Percentiles rank a stretch among this genome's conserved stretches.
phyloP scores from a whole-genome alignment of 805 yeast genomes.

The Metschnikowia santaceciliae region DNA sequence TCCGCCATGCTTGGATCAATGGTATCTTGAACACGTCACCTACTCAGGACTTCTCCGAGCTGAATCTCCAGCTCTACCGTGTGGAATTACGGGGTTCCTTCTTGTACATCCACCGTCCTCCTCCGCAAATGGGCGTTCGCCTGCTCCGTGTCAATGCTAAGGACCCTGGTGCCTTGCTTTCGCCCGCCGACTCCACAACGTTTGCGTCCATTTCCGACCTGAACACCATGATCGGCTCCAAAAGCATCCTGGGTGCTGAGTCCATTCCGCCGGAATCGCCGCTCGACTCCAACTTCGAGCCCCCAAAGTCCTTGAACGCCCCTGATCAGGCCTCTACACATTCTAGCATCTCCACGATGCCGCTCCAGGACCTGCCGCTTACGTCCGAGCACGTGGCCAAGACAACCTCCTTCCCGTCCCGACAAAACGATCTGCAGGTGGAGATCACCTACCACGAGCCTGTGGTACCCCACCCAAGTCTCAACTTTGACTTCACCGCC shows the following conservation, averaged over 20 bases:
- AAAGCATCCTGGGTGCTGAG: not conserved
- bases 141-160: constrained; percentile 12
- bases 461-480: constrained; percentile 34
- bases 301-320: not conserved
- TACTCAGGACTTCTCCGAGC: constrained; percentile 25
- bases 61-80: constrained; percentile 16
- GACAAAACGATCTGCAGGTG: not conserved
- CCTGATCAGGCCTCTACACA: not conserved
- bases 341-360: not conserved
- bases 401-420: not conserved
- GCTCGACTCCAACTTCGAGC: not conserved
- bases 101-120: constrained; percentile 47
- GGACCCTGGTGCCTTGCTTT: not conserved
- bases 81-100: constrained; percentile 57
- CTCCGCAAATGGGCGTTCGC: constrained; percentile 16
- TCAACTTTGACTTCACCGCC: constrained; percentile 42
- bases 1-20: constrained; percentile 38
- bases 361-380: constrained; percentile 1
- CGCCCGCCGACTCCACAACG: not conserved
- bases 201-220: not conserved
- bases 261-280: not conserved
- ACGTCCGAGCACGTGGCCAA: not conserved
- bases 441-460: constrained; percentile 24
- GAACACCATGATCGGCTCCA: not conserved
- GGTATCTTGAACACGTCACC: constrained; percentile 32